phyloP scores from a whole-genome alignment of 2,329 filamentous ascomycete genomes.

The Pseudogymnoascus sp. region DNA sequence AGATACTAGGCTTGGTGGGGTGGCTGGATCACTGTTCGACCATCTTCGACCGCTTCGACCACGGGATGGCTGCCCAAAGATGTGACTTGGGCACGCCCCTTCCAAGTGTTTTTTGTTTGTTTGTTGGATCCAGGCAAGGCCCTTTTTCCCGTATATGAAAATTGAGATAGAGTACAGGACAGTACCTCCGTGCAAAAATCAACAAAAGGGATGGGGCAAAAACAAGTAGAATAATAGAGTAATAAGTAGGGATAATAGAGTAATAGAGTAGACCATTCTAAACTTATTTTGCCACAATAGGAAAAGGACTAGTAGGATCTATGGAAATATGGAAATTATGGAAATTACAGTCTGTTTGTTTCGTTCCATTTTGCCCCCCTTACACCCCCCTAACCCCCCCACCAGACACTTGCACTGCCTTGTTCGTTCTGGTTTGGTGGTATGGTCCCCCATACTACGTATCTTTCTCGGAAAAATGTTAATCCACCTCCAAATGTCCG shows the following conservation, averaged over 20 bases:
- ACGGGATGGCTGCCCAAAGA: constrained; percentile 5
- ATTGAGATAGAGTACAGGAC: background rate
- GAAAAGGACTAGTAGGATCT: background rate
- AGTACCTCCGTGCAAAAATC: background rate
- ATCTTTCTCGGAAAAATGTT: background rate
- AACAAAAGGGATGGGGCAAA: background rate
- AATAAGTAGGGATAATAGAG: no score
- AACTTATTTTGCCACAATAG: background rate
- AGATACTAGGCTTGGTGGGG: background rate
- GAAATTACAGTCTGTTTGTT: background rate
- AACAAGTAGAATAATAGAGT: background rate
- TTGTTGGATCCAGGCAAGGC: background rate
- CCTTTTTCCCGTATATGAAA: background rate
- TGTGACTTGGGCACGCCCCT: constrained; percentile 7
- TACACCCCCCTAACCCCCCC: background rate
- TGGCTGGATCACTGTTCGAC: constrained; percentile 3
- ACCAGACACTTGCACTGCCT: background rate
- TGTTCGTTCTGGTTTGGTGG: background rate
- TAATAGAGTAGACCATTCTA: background rate
- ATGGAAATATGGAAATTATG: constrained; percentile 7
- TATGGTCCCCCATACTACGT: background rate
- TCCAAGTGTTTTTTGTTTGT: constrained; percentile 1
- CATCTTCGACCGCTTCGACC: background rate
- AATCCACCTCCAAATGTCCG: constrained; percentile 5
- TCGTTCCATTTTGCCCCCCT: background rate